Evolutionary conservation across 2,329 filamentous ascomycete species (phyloP).

Genomic region (Sordariomycetes sp.): DNA sequence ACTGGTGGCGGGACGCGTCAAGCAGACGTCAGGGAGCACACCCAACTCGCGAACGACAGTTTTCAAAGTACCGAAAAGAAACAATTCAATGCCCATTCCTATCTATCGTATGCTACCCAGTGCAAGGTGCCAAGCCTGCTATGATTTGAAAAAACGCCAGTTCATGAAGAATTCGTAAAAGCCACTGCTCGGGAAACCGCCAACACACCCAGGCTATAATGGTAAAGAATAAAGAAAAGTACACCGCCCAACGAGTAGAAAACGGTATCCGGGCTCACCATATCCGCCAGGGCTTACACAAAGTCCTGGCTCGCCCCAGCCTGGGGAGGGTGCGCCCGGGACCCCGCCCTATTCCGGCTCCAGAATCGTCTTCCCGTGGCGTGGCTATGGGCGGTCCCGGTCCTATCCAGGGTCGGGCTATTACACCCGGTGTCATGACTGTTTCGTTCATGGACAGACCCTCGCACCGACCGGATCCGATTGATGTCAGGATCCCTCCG

Average conservation of each 20-base stretch:
- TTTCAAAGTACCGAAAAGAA: neutral
- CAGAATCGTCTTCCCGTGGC: conserved; percentile 1
- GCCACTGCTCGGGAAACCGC: neutral
- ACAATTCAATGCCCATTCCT: neutral
- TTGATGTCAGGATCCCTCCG: neutral
- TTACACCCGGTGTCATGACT: neutral
- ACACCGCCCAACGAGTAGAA: neutral
- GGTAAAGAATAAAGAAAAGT: neutral
- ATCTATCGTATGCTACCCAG: neutral
- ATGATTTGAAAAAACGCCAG: neutral
- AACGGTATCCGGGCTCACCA: neutral
- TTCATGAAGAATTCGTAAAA: neutral
- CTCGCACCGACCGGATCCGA: conserved; percentile 1
- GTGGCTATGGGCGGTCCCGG: conserved; percentile 2
- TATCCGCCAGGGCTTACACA: neutral
- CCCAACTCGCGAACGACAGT: neutral
- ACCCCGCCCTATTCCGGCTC: conserved; percentile 3
- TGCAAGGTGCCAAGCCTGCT: neutral
- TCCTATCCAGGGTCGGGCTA: conserved; percentile 3
- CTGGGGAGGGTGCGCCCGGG: conserved; percentile 1
- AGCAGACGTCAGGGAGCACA: no score
- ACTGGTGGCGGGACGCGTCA: no score
- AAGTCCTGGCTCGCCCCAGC: neutral
- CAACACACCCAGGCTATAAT: neutral
- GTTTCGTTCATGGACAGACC: neutral